Conservation (phyloP, 768 basidiomycete genomes). For the Hypholoma fasciculare region DNA sequence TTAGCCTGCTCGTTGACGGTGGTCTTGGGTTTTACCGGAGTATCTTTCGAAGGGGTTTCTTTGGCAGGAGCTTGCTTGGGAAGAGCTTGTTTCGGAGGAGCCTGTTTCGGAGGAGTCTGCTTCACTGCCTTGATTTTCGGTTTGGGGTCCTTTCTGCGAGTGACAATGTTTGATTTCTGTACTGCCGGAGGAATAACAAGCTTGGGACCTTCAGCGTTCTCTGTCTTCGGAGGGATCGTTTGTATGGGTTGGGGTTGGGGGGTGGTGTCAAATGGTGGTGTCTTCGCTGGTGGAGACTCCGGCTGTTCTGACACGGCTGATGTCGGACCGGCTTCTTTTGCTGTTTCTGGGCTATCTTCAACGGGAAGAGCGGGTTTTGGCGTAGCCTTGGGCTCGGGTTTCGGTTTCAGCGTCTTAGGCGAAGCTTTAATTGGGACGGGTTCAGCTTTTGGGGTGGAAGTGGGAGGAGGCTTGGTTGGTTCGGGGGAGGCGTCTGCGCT, state of each 20-base stretch:
- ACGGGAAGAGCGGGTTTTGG: no score
- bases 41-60: background rate
- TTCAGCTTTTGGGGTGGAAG: no score
- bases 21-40: background rate
- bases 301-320: no score
- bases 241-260: background rate
- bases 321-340: no score
- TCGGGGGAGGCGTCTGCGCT: no score
- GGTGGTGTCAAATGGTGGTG: background rate
- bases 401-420: no score
- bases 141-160: background rate
- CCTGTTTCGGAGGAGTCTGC: background rate
- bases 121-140: background rate
- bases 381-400: no score
- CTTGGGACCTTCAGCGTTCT: background rate
- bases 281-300: background rate
- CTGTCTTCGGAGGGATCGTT: background rate
- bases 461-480: no score
- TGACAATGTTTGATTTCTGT: background rate
- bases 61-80: background rate
- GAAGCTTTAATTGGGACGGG: no score
- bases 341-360: no score
- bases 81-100: background rate
- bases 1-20: background rate
- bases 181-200: background rate